Base-by-base conservation (phyloP, 306 rosid species). In the Malus fusca region DNA sequence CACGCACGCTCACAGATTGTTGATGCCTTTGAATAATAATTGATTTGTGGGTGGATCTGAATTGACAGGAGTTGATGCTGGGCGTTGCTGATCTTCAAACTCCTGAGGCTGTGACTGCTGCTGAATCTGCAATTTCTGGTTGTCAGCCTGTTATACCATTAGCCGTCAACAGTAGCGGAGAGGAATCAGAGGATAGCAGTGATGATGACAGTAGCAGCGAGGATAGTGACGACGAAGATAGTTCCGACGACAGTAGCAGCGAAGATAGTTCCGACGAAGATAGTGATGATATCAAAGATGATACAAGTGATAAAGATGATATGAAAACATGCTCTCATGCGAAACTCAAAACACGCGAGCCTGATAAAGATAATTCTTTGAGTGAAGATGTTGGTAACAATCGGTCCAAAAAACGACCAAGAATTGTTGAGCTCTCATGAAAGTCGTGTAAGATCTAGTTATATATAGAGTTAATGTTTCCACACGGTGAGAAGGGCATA, bases 71-170 rank as follows among this genome's bases (percentile, higher is more conserved):
- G 79, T 86, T 91, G 84, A 91, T 93, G 96, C 84, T 91, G 71
- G 98, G 98, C 18, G 71, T 95, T 67, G 90, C 96, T 55, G 97
- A 94, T 86, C 98, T 94, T 64, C 85, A 84, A 60, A 90, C 97
- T 23, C 91, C 93, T 0, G 97, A 88, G 81, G 98, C 97, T 35
- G 95, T 92, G 80, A 92, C 93, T 73, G 98, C 96, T 51, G 97
- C 98, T 26, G 96, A 94, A 74, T 85, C 91, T 65, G 95, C 92
- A 11, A 77, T 90, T 75, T 77, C 90, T 22, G 83, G 88, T 76
- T 66, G n/a, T 75, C 95, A 82, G 81, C 86, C 86, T 0, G 86
- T 77, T 75, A 84, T 89, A 75, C 80, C 88, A 22, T 78, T 88
- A 83, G 75, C 79, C 35, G 74, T 67, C 77, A 84, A 83, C 73